phyloP scores from a whole-genome alignment of 2,329 filamentous ascomycete species.

The Aquanectria penicillioides region DNA sequence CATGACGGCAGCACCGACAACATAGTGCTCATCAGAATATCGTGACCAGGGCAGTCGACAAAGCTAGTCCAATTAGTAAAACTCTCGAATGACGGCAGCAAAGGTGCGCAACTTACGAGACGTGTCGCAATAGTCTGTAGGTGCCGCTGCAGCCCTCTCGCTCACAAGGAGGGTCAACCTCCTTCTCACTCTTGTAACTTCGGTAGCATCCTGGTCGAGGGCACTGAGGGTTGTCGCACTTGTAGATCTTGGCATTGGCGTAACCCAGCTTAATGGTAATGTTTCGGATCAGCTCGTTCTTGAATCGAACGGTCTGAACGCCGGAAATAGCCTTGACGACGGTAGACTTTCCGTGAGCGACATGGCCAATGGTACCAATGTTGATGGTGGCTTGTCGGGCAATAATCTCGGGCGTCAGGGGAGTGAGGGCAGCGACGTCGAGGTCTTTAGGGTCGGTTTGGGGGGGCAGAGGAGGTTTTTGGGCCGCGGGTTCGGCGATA shows the following conservation, averaged over 20 bases:
- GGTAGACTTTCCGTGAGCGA: conserved; percentile 98
- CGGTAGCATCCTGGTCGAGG: conserved; percentile 94
- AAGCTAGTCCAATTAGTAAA: conserved; percentile 67
- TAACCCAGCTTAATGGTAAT: conserved; percentile 99
- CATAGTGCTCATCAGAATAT: conserved; percentile 99
- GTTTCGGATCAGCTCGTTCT: conserved; percentile 99
- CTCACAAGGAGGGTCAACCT: conserved; percentile 96
- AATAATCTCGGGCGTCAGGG: conserved; percentile 95
- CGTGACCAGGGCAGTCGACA: conserved; percentile 98
- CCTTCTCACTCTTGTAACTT: conserved; percentile 99
- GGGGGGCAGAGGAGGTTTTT: conserved; percentile 71
- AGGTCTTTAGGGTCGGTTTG: conserved; percentile 94
- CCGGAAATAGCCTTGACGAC: conserved; percentile 99
- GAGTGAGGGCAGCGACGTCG: conserved; percentile 81
- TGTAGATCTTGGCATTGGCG: conserved; percentile 99
- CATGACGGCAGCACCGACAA: conserved; percentile 99
- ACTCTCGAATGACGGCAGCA: background rate
- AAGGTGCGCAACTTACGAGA: conserved; percentile 74
- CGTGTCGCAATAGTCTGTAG: conserved; percentile 89
- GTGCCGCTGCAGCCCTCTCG: conserved; percentile 88
- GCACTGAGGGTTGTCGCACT: conserved; percentile 92
- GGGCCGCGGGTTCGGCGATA: conserved; percentile 65
- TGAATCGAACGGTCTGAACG: conserved; percentile 98
- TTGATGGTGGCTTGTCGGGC: conserved; percentile 98
- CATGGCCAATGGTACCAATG: conserved; percentile 97